Evolutionary conservation across 257 asterid species (phyloP), one percentile per base, ranked within the genome.

Genomic region (Jacaranda mimosifolia): DNA sequence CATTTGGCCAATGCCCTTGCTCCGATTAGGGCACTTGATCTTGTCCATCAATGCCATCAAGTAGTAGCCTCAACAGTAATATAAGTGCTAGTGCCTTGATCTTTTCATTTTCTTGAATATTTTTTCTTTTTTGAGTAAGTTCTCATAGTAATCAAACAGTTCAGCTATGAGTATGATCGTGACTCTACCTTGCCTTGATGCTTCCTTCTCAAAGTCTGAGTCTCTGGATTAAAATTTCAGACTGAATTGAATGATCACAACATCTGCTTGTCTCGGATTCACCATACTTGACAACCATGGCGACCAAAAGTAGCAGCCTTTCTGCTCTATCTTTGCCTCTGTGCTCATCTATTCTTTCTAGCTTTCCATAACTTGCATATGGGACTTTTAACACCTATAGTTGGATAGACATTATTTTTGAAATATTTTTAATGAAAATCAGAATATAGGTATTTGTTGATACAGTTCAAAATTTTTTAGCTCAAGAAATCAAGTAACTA

Each of bases 221-320:
- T 57, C 63, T 72, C 46, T 40, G 12, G 57, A 39, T 40, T n/a
- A 10, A 55, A 40, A 39, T 71, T 55, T 56, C 36, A 26, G 65
- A 8, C 7, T 3, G 4, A 7, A 11, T 48, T 48, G 55, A 48
- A 48, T 5, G 26, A 53, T 53, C 26, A 53, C 32, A 53, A 10
- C 26, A 53, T 53, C 26, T 69, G 36, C 48, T 9, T 69, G 49
- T 48, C 15, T 21, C 5, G 15, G 7, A 21, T 10, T 38, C 21
- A 11, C 39, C 67, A 57, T 72, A 56, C 36, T 64, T 45, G 56
- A 43, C 8, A 9, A 17, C 56, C 17, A 66, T 40, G 26, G 14
- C 15, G 70, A n/a, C 35, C 32, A 26, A 26, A 40, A 42, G 36
- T 18, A 9, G 38, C 6, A n/a, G n/a, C n/a, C 10, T 19, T 8